Evolutionary conservation across 164 flowering plant species (phyloP).

Genomic region (Berberis vulgaris): DNA sequence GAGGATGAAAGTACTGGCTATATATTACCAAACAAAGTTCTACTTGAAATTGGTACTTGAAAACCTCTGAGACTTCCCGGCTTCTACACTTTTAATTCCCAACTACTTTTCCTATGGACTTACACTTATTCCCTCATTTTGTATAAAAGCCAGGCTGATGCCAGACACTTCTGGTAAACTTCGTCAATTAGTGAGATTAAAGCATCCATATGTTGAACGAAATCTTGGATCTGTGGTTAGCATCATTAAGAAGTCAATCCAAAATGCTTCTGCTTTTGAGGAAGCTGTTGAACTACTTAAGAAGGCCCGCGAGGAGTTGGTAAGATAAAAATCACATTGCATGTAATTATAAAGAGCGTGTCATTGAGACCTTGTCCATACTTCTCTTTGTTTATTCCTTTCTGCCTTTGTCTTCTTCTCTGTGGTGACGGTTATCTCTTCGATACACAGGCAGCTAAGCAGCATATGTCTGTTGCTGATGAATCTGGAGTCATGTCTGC

Average conservation of each 20-base stretch:
- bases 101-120: not conserved
- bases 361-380: no score
- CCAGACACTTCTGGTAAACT: slow-evolving; percentile 58
- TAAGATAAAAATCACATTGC: slow-evolving; percentile 17
- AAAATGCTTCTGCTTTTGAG: slow-evolving; percentile 71
- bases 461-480: slow-evolving; percentile 14
- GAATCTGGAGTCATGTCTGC: slow-evolving; percentile 20
- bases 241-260: slow-evolving; percentile 59
- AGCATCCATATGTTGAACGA: slow-evolving; percentile 74
- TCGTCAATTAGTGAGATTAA: slow-evolving; percentile 49
- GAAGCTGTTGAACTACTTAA: slow-evolving; percentile 49
- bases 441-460: slow-evolving; percentile 26
- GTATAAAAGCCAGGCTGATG: slow-evolving; percentile 67
- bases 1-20: slow-evolving; percentile 99
- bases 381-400: not conserved
- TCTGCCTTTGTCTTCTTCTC: not conserved
- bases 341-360: not conserved
- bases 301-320: slow-evolving; percentile 32
- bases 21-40: slow-evolving; percentile 81
- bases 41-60: slow-evolving; percentile 75
- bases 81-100: not conserved
- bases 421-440: not conserved
- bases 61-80: not conserved
- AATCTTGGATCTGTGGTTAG: slow-evolving; percentile 57
- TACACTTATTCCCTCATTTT: slow-evolving; percentile 1